Conservation (phyloP, 768 basidiomycete species). For the Mycena rosella region DNA sequence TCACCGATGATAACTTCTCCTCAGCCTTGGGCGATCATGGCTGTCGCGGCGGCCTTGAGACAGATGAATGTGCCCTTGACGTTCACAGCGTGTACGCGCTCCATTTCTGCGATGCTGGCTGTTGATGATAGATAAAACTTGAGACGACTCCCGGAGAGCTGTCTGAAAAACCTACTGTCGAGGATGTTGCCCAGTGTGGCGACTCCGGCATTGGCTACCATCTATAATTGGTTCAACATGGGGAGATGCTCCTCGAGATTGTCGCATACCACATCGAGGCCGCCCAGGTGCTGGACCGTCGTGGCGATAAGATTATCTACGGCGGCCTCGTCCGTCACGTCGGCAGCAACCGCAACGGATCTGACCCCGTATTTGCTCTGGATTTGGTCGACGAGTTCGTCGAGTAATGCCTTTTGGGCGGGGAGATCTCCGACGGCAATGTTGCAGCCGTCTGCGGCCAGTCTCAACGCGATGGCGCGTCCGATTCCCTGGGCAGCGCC, state of each 20-base stretch:
- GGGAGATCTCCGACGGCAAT: conserved; percentile 51
- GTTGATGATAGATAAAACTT: neutral
- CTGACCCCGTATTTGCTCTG: neutral
- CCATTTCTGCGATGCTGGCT: conserved; percentile 39
- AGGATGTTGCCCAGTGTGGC: conserved; percentile 27
- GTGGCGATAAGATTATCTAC: conserved; percentile 45
- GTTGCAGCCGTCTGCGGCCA: conserved; percentile 54
- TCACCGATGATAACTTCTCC: conserved; percentile 48
- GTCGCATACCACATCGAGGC: conserved; percentile 35
- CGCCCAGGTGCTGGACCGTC: conserved; percentile 37
- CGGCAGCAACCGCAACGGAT: conserved; percentile 37
- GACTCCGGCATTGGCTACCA: conserved; percentile 48
- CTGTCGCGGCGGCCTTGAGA: conserved; percentile 43
- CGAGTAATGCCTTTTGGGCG: neutral
- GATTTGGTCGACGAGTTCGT: conserved; percentile 12
- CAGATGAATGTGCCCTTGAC: conserved; percentile 42
- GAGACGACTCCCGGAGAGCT: neutral
- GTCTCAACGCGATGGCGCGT: conserved; percentile 51
- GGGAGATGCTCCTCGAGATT: neutral
- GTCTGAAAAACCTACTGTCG: conserved; percentile 27
- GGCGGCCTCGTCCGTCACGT: conserved; percentile 49
- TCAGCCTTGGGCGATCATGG: conserved; percentile 46
- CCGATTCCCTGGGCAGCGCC: conserved; percentile 57
- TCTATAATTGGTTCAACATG: conserved; percentile 25
- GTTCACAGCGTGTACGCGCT: conserved; percentile 39